Conservation (phyloP, 192 early-diverging fungal species). For the Podila clonocystis region DNA sequence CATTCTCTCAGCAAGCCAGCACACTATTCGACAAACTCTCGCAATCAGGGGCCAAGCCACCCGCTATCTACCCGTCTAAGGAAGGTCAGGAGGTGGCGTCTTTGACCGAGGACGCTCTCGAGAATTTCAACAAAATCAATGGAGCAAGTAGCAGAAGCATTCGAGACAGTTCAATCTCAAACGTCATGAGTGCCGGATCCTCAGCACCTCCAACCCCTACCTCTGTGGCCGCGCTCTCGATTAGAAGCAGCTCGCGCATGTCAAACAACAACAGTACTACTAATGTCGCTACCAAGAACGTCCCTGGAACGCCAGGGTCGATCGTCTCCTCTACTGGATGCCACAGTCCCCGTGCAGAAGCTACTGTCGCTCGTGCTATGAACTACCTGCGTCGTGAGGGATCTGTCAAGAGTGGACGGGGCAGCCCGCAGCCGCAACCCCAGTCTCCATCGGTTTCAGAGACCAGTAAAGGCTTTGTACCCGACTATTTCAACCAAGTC, state of each 20-base stretch:
- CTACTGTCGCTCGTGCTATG: neutral
- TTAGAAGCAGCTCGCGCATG: constrained; percentile 29
- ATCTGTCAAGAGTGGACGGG: constrained; percentile 6
- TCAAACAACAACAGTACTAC: constrained; percentile 13
- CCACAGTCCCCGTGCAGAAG: constrained; percentile 2
- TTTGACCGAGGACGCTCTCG: constrained; percentile 31
- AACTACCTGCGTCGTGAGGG: constrained; percentile 2
- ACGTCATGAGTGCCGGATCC: neutral
- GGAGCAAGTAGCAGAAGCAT: neutral
- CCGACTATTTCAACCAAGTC: constrained; percentile 29
- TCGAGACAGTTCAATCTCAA: neutral
- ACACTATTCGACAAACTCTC: neutral
- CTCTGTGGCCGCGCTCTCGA: constrained; percentile 31
- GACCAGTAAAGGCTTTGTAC: neutral
- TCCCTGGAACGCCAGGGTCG: constrained; percentile 24
- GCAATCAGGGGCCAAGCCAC: neutral
- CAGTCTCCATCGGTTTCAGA: neutral
- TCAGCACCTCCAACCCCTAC: constrained; percentile 16
- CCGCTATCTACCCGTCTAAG: neutral
- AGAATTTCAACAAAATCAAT: constrained; percentile 17
- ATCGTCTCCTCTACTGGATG: neutral
- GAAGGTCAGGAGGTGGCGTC: constrained; percentile 11
- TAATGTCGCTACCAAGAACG: neutral
- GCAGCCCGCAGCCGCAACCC: constrained; percentile 2
- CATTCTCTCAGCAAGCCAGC: neutral